phyloP scores from a whole-genome alignment of 2,329 filamentous ascomycete genomes.

The Fusarium setosum region DNA sequence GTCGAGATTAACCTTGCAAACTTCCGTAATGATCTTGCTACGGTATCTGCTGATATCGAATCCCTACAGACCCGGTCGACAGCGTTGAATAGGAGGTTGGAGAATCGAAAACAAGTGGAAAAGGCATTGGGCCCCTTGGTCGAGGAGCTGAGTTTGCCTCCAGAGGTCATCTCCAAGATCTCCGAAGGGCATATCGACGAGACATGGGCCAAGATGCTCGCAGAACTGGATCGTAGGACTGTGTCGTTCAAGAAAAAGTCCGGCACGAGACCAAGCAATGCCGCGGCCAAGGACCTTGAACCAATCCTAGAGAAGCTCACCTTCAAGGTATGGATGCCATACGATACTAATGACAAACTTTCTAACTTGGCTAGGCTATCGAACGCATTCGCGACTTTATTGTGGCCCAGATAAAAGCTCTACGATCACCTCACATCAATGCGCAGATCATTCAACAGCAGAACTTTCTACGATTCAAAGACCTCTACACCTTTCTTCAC shows the following conservation, averaged over 20 bases:
- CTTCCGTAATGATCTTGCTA: conserved; percentile 92
- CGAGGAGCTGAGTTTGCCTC: conserved; percentile 91
- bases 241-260: conserved; percentile 76
- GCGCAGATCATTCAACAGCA: conserved; percentile 97
- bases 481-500: conserved; percentile 86
- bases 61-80: conserved; percentile 88
- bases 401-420: conserved; percentile 91
- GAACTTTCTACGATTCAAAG: conserved; percentile 88
- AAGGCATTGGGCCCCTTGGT: conserved; percentile 88
- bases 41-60: conserved; percentile 95
- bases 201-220: conserved; percentile 83
- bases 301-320: conserved; percentile 88
- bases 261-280: conserved; percentile 74
- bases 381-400: conserved; percentile 95
- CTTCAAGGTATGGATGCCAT: conserved; percentile 69
- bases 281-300: conserved; percentile 83
- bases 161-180: conserved; percentile 84
- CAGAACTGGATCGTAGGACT: conserved; percentile 84
- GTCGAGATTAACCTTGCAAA: conserved; percentile 93
- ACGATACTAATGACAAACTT: background rate
- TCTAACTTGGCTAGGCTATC: conserved; percentile 69
- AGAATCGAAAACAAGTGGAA: conserved; percentile 91
- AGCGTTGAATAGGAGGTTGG: conserved; percentile 83
- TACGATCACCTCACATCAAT: conserved; percentile 95
- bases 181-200: conserved; percentile 91